Conservation (phyloP, 2,329 filamentous ascomycete species). For the Scedosporium apiospermum region DNA sequence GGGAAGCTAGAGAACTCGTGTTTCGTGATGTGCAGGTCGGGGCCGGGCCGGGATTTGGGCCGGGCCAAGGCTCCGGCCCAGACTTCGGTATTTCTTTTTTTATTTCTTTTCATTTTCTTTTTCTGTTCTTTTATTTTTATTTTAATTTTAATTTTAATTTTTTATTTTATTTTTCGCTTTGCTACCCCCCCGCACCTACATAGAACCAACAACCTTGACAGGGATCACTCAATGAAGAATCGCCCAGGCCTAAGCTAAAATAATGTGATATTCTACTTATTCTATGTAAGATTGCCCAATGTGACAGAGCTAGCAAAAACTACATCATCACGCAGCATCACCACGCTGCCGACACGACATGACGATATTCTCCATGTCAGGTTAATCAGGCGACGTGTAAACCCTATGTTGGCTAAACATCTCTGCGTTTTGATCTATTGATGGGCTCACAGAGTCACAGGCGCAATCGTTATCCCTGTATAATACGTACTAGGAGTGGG, state of each 20-base stretch:
- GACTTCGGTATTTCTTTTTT: background rate
- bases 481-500: background rate
- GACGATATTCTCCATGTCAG: background rate
- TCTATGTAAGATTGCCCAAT: background rate
- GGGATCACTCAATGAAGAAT: background rate
- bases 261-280: background rate
- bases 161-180: background rate
- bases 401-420: background rate
- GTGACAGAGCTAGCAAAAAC: background rate
- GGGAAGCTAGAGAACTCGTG: background rate
- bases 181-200: background rate
- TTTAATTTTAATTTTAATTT: background rate
- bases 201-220: background rate
- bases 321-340: background rate
- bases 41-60: background rate
- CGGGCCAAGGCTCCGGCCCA: background rate
- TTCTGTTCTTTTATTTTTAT: too few relatives aligned
- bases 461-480: background rate
- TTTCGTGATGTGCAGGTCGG: background rate
- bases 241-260: too few relatives aligned
- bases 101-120: background rate
- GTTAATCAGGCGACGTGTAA: background rate
- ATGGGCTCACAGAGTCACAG: background rate
- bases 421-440: background rate
- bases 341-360: background rate